These are phyloP conservation scores for Talaromyces amestolkiae DNA, from an alignment of 2,329 filamentous ascomycete genomes.

Conservation along the genomic window DNA sequence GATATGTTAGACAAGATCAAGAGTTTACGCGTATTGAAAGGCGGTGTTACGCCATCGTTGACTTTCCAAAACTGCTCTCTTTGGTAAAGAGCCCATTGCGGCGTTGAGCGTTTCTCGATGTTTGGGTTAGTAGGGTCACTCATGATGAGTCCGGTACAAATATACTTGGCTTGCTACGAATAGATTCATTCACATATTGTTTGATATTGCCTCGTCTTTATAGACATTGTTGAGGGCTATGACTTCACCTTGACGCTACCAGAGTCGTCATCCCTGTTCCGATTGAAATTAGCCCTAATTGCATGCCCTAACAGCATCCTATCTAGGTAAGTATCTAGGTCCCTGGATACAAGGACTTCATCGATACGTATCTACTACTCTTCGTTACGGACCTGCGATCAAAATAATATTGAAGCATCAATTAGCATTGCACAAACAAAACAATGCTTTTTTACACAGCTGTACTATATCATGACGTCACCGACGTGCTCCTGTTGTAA, in stretches of 20 bases:
- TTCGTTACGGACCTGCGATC: no score
- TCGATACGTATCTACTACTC: no score
- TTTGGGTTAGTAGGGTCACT: constrained; percentile 54
- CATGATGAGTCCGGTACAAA: constrained; percentile 19
- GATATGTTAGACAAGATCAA: background rate
- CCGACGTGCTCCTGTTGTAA: background rate
- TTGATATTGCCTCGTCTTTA: background rate
- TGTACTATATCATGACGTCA: background rate
- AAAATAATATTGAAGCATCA: background rate
- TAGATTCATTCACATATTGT: background rate
- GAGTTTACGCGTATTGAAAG: constrained; percentile 52
- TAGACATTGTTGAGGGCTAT: constrained; percentile 17
- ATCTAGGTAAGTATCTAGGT: background rate
- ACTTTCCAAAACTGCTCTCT: constrained; percentile 55
- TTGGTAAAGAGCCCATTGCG: constrained; percentile 56
- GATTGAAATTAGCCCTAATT: constrained; percentile 12
- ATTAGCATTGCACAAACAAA: background rate
- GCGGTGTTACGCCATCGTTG: constrained; percentile 50
- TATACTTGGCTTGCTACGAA: no score
- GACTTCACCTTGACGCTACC: constrained; percentile 32
- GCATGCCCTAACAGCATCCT: background rate
- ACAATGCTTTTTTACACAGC: background rate
- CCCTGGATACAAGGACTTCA: background rate
- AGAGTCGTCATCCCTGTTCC: constrained; percentile 1
- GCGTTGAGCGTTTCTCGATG: constrained; percentile 49